These are phyloP conservation scores for Boechera retrofracta DNA, from an alignment of 345 rosid species.

Conservation along the genomic window DNA sequence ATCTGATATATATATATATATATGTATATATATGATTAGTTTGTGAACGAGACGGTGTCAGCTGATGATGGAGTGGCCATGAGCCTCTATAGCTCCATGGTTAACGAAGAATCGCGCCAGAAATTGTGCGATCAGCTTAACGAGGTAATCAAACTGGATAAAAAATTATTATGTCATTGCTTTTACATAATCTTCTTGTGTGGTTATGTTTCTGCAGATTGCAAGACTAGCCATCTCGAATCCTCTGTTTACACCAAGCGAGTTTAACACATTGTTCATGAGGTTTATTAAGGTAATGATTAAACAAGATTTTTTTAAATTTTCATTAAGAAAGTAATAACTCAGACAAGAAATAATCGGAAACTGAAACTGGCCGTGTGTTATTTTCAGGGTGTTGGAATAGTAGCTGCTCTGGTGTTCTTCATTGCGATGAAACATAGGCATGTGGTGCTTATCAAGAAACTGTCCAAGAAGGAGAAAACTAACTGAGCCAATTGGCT, in stretches of 20 bases:
- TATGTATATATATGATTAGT: conserved; percentile 5
- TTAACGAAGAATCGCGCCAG: conserved; percentile 4
- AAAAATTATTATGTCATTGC: not conserved
- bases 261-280: conserved; percentile 31
- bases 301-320: not conserved
- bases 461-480: not conserved
- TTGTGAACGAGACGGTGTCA: conserved; percentile 32
- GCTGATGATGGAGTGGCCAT: conserved; percentile 31
- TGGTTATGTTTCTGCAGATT: conserved; percentile 25
- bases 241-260: conserved; percentile 34
- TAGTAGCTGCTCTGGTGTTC: conserved; percentile 25
- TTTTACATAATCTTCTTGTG: not conserved
- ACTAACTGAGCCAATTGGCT: not conserved
- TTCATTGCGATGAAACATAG: conserved; percentile 40
- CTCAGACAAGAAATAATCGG: not conserved
- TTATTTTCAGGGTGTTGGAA: conserved; percentile 33
- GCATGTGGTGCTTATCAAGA: conserved; percentile 1
- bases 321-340: not conserved
- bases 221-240: conserved; percentile 33
- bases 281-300: conserved; percentile 36
- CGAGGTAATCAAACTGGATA: conserved; percentile 23
- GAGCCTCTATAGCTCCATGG: conserved; percentile 18
- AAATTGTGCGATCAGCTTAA: conserved; percentile 24
- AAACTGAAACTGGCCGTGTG: conserved; percentile 5
- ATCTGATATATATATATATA: not conserved